A percentile compares a stretch with the other conserved stretches of the same genome.
Evolutionary conservation across 164 flowering plant genomes (phyloP).

Genomic region (Piper longum): DNA sequence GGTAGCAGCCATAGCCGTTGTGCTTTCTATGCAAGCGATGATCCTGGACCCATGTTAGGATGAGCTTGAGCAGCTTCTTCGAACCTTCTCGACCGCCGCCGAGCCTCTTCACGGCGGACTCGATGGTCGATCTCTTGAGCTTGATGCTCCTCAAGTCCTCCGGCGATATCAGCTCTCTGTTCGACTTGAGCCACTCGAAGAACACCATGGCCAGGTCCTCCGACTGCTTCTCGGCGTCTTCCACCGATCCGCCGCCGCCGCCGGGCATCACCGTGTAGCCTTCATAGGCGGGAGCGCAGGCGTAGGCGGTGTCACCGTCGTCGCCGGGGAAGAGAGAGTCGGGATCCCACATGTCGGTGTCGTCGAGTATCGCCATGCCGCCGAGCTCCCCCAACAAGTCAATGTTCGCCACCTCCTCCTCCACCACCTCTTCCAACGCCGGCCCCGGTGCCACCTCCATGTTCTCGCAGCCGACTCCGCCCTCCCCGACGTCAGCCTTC

Average conservation of each 20-base stretch:
- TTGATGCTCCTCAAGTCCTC: conserved; percentile 79
- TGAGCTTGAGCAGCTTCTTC: conserved; percentile 69
- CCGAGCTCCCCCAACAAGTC: conserved; percentile 61
- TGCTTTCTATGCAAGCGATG: conserved; percentile 59
- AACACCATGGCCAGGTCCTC: conserved; percentile 71
- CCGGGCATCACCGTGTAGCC: background rate
- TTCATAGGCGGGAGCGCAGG: conserved; percentile 1
- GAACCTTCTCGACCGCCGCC: conserved; percentile 78
- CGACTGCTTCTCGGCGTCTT: conserved; percentile 5
- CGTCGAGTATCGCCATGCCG: conserved; percentile 62
- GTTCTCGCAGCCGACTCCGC: background rate
- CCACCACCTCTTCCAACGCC: conserved; percentile 17
- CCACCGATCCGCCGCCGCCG: background rate
- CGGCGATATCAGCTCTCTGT: conserved; percentile 74
- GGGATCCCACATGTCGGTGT: conserved; percentile 54
- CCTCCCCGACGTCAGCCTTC: conserved; percentile 29
- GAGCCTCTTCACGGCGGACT: conserved; percentile 58
- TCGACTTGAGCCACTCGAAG: conserved; percentile 83
- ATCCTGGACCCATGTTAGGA: conserved; percentile 85
- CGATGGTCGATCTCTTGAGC: conserved; percentile 72
- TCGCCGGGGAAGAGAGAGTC: conserved; percentile 30
- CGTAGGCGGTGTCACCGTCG: conserved; percentile 4
- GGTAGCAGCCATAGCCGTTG: background rate
- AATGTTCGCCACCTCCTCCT: conserved; percentile 25
- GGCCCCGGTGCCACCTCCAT: conserved; percentile 17